These are phyloP conservation scores for Meyerozyma smithsonii DNA, from an alignment of 1,139 yeast species.

Conservation along the genomic window DNA sequence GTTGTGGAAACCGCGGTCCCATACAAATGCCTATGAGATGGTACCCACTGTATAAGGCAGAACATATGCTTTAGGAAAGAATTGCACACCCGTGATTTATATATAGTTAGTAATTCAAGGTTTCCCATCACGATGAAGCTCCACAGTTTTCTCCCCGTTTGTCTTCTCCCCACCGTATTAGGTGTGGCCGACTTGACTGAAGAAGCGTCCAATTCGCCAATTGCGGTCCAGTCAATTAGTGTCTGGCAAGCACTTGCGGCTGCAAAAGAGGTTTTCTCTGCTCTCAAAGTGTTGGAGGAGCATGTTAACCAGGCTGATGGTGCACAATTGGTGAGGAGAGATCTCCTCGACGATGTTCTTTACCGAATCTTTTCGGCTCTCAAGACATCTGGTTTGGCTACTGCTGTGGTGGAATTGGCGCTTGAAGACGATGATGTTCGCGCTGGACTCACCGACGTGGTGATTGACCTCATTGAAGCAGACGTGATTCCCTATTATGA, in stretches of 20 bases:
- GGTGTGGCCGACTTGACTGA: neutral
- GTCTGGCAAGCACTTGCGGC: neutral
- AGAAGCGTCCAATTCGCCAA: no score
- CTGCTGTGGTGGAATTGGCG: slow-evolving; percentile 22
- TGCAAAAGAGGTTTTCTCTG: neutral
- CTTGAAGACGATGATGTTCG: slow-evolving; percentile 29
- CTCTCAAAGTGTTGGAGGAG: neutral
- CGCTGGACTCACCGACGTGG: slow-evolving; percentile 19
- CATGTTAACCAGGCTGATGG: slow-evolving; percentile 1
- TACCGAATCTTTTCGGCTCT: slow-evolving; percentile 22
- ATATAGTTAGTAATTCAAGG: neutral
- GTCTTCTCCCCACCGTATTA: neutral
- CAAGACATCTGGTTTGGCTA: slow-evolving; percentile 28
- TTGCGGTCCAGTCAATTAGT: neutral
- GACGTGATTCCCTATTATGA: slow-evolving; percentile 32
- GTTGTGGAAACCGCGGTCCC: neutral
- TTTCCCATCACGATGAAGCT: neutral
- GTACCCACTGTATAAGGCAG: neutral
- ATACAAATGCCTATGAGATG: neutral
- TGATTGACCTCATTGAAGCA: slow-evolving; percentile 23
- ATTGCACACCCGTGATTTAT: neutral
- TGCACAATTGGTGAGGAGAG: slow-evolving; percentile 8
- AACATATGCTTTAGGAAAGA: neutral
- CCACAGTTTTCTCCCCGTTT: neutral
- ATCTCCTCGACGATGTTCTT: slow-evolving; percentile 19